Base-by-base conservation (phyloP, 1,284 basidiomycete genomes). In the Pascua guehoae region DNA sequence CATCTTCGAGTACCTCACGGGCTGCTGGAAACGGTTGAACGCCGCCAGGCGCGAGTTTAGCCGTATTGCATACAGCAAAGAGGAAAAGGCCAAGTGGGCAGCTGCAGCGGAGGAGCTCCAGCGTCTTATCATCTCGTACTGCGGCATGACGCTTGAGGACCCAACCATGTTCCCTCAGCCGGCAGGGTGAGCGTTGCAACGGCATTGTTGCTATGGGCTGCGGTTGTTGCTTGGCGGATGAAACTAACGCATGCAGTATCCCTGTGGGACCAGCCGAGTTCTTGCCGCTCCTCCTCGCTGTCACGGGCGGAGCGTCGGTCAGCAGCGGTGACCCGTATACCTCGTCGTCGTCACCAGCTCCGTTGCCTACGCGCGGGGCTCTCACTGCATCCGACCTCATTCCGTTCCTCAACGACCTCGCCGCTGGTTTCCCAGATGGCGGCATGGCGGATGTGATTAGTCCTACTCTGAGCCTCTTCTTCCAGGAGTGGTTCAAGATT, bases 111-210 rank as follows among this genome's bases (percentile, higher is more conserved):
- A 91, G 47, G 89, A 87, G 68, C 74, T 90, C 36, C 86, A 87
- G 43, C 83, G 87, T 52, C 81, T 98, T 15, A 76, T 98, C 54
- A 85, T 97, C 60, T 92, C 89, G 53, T 98, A 98, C 75, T 84
- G 87, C 12, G 94, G 94, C 9, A 82, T 98, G 57, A 88, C 86
- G 14, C 79, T 98, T 10, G 91, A 95, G 75, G 92, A 94, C 60
- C 90, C 94, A 0, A 73, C 74, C 46, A 94, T 98, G 88, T 98
- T 99, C 66, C 89, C 91, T 48, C 89, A 93, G 69, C 91, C 93
- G 0, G 61, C 76, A 57, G 83, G 83, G 85, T 89, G 75, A 38
- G 86, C 81, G 8, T 55, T 17, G 12, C 17, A 16, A 45, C 8
- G n/a, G 24, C 24, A 3, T 32, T 32, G 24, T 32, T 32, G 24